Base-by-base conservation (phyloP, 192 early-diverging fungal species). In the Linnemannia elongata region DNA sequence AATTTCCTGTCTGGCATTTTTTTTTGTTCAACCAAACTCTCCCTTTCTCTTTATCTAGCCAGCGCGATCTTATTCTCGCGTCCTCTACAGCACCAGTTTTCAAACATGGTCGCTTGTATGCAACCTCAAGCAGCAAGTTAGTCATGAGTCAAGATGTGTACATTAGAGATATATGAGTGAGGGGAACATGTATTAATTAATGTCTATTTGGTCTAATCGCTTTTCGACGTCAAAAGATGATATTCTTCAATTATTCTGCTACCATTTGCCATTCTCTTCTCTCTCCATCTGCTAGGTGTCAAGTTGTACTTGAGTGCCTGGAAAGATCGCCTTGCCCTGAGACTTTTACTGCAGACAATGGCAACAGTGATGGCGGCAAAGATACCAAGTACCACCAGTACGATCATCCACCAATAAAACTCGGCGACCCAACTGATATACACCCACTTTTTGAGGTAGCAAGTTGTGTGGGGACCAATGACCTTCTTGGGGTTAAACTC, bases 341-440 rank as follows among this genome's bases (percentile, higher is more conserved):
- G 66, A 77, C 63, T 69, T 66, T 27, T 45, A 33, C 27, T 8
- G 30, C 55, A 45, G 13, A 35, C 57, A 39, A 66, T n/a, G 42
- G 69, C 12, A 7, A 74, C 72, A 10, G 71, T 38, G 6, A 44
- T 30, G 17, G 3, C 72, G 1, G 54, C 79, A 33, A 49, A 36
- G 22, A 74, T 57, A 0, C 79, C 79, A 54, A 81, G 35, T 30
- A 81, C 49, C 39, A 49, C 60, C 9, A 75, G 44, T 13, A 63
- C 72, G 63, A 66, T 75, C 9, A 54, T 74, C 72, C 60, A 81
- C 72, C 72, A 55, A 36, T 82, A 76, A 76, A 76, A 76, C 47
- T 82, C 80, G 42, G 68, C n/a, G 1, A 22, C 80, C 80, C 80
- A 49, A 4, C 47, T 49, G 17, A 74, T 69, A 42, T 42, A 75